phyloP scores from a whole-genome alignment of 2,329 filamentous ascomycete genomes.

The Phaeosphaeriaceae sp. region DNA sequence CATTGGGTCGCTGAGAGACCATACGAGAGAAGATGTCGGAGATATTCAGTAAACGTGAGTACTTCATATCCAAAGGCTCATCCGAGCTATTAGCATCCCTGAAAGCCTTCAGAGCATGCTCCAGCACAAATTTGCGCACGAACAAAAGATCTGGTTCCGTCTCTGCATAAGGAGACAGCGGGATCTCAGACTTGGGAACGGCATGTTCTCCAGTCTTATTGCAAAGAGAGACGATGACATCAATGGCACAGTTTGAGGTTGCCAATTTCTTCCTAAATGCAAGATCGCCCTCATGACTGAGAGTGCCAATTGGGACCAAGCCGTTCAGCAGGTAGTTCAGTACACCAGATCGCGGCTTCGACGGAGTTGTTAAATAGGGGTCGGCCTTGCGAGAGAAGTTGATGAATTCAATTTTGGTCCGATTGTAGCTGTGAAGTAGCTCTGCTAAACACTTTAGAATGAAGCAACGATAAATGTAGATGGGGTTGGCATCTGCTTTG shows the following conservation, averaged over 20 bases:
- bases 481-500: conserved; percentile 91
- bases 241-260: conserved; percentile 85
- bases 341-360: conserved; percentile 90
- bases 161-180: conserved; percentile 59
- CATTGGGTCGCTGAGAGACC: conserved; percentile 66
- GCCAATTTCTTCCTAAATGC: conserved; percentile 81
- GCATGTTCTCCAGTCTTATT: conserved; percentile 83
- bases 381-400: conserved; percentile 96
- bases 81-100: conserved; percentile 81
- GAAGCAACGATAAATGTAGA: conserved; percentile 96
- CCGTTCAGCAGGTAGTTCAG: conserved; percentile 92
- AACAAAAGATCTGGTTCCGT: conserved; percentile 86
- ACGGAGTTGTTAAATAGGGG: conserved; percentile 81
- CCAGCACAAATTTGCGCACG: conserved; percentile 91
- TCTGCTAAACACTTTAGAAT: conserved; percentile 90
- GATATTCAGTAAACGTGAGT: conserved; percentile 83
- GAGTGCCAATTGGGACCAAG: conserved; percentile 70
- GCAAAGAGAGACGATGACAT: conserved; percentile 84
- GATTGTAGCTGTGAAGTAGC: conserved; percentile 87
- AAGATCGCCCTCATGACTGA: conserved; percentile 75
- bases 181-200: conserved; percentile 55
- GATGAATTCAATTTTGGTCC: conserved; percentile 97
- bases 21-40: conserved; percentile 93
- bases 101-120: conserved; percentile 90
- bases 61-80: conserved; percentile 83